Percentiles rank a stretch among this genome's conserved stretches.
These are phyloP conservation scores for Calonectria hongkongensis DNA, from an alignment of 2,329 filamentous ascomycete genomes.

Conservation along the genomic window DNA sequence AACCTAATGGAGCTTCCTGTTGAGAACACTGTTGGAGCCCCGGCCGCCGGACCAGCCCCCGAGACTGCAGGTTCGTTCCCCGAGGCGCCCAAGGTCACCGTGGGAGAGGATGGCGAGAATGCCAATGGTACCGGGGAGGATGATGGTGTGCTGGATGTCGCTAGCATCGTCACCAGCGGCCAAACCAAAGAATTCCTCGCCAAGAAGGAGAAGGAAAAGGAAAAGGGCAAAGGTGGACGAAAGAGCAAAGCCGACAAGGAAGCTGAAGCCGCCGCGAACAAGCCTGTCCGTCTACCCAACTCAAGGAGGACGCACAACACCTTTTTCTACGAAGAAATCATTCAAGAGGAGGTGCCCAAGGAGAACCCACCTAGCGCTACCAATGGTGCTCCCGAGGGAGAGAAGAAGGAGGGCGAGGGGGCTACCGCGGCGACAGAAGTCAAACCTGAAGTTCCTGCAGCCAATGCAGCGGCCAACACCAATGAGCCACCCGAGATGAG, in stretches of 20 bases:
- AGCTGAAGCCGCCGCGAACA: conserved; percentile 70
- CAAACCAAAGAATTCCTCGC: conserved; percentile 89
- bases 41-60: conserved; percentile 51
- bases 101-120: conserved; percentile 63
- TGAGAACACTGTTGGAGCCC: conserved; percentile 60
- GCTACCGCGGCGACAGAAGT: conserved; percentile 49
- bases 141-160: conserved; percentile 88
- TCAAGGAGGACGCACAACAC: conserved; percentile 80
- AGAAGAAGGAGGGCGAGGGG: conserved; percentile 41
- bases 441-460: conserved; percentile 46
- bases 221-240: conserved; percentile 74
- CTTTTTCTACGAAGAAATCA: conserved; percentile 83
- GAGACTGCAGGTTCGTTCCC: conserved; percentile 57
- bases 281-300: conserved; percentile 79
- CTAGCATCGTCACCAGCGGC: conserved; percentile 88
- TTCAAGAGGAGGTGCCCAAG: conserved; percentile 71
- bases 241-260: conserved; percentile 73
- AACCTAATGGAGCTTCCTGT: conserved; percentile 70
- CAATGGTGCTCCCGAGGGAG: conserved; percentile 47
- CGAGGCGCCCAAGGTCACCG: conserved; percentile 60
- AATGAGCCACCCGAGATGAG: conserved; percentile 64
- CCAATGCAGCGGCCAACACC: conserved; percentile 28
- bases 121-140: conserved; percentile 69
- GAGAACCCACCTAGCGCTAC: conserved; percentile 45
- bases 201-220: conserved; percentile 87